Percentiles rank a stretch among this genome's conserved stretches.
These are phyloP conservation scores for Rhinocladiella similis DNA, from an alignment of 2,329 filamentous ascomycete species.

Conservation along the genomic window DNA sequence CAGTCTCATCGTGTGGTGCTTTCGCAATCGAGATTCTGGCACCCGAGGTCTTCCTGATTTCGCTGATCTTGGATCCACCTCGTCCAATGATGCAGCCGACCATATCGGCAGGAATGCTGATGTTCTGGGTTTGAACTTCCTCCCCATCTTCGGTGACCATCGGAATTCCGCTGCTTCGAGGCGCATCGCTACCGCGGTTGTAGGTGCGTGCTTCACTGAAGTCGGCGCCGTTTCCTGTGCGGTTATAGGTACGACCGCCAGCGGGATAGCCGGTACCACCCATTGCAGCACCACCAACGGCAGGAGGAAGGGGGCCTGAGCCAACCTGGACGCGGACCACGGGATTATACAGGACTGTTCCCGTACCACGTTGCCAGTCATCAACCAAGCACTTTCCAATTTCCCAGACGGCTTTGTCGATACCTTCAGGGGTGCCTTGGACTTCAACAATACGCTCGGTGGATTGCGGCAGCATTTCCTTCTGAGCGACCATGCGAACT, in stretches of 20 bases:
- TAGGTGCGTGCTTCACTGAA: slow-evolving; percentile 81
- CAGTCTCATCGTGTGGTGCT: slow-evolving; percentile 92
- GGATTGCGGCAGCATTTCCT: slow-evolving; percentile 98
- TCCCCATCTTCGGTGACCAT: slow-evolving; percentile 95
- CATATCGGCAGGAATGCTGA: slow-evolving; percentile 99
- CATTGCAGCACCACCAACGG: slow-evolving; percentile 43
- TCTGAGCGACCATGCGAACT: slow-evolving; percentile 98
- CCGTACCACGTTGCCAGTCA: slow-evolving; percentile 95
- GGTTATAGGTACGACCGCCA: slow-evolving; percentile 72
- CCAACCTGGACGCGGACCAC: slow-evolving; percentile 79
- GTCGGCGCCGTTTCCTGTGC: slow-evolving; percentile 94
- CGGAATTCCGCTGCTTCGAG: slow-evolving; percentile 64
- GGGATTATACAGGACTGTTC: slow-evolving; percentile 96
- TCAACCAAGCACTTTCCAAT: slow-evolving; percentile 98
- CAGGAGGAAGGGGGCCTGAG: slow-evolving; percentile 54
- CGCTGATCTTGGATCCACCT: slow-evolving; percentile 93
- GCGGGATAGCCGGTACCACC: slow-evolving; percentile 42
- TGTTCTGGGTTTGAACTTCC: slow-evolving; percentile 98
- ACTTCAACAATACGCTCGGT: slow-evolving; percentile 98
- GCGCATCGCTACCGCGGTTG: slow-evolving; percentile 72
- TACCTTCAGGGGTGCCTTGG: slow-evolving; percentile 89
- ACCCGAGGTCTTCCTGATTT: slow-evolving; percentile 95
- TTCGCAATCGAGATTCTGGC: slow-evolving; percentile 98
- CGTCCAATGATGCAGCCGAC: slow-evolving; percentile 98
- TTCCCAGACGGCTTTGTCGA: slow-evolving; percentile 96